Conservation (phyloP, 306 rosid genomes). For the Cicer bijugum region DNA sequence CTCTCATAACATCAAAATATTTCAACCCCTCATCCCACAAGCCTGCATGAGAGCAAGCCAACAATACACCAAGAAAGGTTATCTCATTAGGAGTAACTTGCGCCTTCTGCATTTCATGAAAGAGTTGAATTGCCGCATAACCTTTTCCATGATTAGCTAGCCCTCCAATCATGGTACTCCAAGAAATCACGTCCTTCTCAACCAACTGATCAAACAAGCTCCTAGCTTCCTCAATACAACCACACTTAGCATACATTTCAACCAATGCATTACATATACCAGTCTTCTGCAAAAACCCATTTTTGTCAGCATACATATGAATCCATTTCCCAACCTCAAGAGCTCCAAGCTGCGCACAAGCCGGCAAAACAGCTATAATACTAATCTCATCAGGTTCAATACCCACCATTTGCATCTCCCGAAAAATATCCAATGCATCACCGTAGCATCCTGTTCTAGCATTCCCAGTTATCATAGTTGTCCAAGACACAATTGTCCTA, state of each 20-base stretch:
- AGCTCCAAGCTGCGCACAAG: constrained; percentile 82
- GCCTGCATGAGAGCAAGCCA: constrained; percentile 81
- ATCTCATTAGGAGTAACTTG: constrained; percentile 62
- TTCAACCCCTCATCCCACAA: constrained; percentile 66
- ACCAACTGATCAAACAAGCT: constrained; percentile 58
- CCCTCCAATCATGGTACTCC: constrained; percentile 84
- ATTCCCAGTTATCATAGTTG: constrained; percentile 75
- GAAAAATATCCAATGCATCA: constrained; percentile 70
- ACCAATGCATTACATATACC: constrained; percentile 68
- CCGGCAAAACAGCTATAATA: constrained; percentile 69
- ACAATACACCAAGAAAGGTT: constrained; percentile 74
- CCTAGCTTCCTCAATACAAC: constrained; percentile 67
- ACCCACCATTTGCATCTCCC: constrained; percentile 69
- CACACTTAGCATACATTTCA: constrained; percentile 86
- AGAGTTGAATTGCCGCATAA: constrained; percentile 61
- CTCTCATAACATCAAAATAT: constrained; percentile 65
- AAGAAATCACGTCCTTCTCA: constrained; percentile 72
- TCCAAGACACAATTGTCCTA: constrained; percentile 83
- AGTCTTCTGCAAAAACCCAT: constrained; percentile 46
- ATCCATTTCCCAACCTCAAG: constrained; percentile 88
- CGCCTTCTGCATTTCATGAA: constrained; percentile 62
- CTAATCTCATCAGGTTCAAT: constrained; percentile 78
- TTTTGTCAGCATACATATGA: constrained; percentile 63
- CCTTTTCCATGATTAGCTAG: constrained; percentile 75
- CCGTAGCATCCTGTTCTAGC: constrained; percentile 54